A percentile compares a stretch with the other conserved stretches of the same genome.
Evolutionary conservation across 2,329 filamentous ascomycete genomes (phyloP).

Genomic region (Verticillium isaacii): DNA sequence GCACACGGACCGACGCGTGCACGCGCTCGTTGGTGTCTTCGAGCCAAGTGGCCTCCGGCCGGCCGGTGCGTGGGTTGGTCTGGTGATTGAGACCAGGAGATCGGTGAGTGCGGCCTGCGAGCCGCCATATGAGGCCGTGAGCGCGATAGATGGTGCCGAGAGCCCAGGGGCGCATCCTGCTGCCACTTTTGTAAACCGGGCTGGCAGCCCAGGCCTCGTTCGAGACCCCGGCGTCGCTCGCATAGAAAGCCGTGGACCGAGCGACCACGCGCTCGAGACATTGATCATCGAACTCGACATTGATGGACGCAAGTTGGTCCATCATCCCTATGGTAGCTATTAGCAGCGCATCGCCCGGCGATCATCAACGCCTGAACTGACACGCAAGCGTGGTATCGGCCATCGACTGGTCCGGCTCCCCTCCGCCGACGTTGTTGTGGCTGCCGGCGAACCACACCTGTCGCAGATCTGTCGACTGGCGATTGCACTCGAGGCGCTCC

Average conservation of each 20-base stretch:
- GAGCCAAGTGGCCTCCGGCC: slow-evolving; percentile 40
- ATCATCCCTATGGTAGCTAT: slow-evolving; percentile 42
- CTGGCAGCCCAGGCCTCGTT: slow-evolving; percentile 38
- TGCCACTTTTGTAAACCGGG: slow-evolving; percentile 41
- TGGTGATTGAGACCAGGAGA: slow-evolving; percentile 41
- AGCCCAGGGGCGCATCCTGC: slow-evolving; percentile 43
- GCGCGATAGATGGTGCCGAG: slow-evolving; percentile 38
- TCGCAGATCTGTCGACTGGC: slow-evolving; percentile 36
- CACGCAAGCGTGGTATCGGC: slow-evolving; percentile 33
- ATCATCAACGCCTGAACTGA: slow-evolving; percentile 16
- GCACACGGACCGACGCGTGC: slow-evolving; percentile 49
- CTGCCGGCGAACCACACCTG: slow-evolving; percentile 66
- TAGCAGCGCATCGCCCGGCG: not conserved
- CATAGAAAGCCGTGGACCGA: slow-evolving; percentile 18
- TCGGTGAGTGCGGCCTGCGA: slow-evolving; percentile 36
- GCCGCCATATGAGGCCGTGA: slow-evolving; percentile 33
- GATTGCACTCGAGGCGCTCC: slow-evolving; percentile 37
- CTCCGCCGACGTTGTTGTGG: slow-evolving; percentile 67
- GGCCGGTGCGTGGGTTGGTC: slow-evolving; percentile 7
- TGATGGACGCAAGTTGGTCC: slow-evolving; percentile 48
- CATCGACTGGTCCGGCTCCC: slow-evolving; percentile 50
- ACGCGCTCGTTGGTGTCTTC: slow-evolving; percentile 50
- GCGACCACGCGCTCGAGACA: slow-evolving; percentile 36
- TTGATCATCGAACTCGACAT: slow-evolving; percentile 41
- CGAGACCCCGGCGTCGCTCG: slow-evolving; percentile 2